Conservation (phyloP, 139 green algal species). For the Chlorella sp. region DNA sequence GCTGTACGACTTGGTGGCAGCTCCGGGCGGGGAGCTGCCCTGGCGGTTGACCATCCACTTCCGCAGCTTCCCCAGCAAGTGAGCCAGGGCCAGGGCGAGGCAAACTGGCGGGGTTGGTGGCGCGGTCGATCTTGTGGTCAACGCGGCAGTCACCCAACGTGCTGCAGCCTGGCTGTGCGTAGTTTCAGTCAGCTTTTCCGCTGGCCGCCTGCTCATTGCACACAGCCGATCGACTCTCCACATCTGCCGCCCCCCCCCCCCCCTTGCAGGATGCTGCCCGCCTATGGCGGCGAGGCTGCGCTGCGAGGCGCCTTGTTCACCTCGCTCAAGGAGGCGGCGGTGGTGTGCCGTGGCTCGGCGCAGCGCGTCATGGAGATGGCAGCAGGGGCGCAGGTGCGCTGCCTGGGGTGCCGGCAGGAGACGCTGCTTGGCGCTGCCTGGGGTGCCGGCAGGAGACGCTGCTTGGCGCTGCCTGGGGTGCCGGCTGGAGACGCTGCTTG, state of each 20-base stretch:
- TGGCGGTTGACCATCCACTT: conserved; percentile 45
- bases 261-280: conserved; percentile 31
- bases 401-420: too few relatives aligned
- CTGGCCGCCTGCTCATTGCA: neutral
- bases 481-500: neutral
- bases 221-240: neutral
- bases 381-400: conserved; percentile 40
- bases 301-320: conserved; percentile 55
- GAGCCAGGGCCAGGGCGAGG: neutral
- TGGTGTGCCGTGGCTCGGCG: conserved; percentile 51
- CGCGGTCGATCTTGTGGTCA: too few relatives aligned
- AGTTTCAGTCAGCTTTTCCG: too few relatives aligned
- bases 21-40: conserved; percentile 12
- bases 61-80: conserved; percentile 13
- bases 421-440: too few relatives aligned
- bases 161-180: neutral
- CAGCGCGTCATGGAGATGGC: conserved; percentile 66
- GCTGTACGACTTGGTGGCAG: conserved; percentile 56
- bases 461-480: conserved; percentile 44
- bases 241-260: conserved; percentile 19
- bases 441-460: too few relatives aligned
- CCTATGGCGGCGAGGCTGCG: conserved; percentile 42
- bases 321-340: conserved; percentile 68
- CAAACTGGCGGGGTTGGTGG: neutral
- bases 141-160: too few relatives aligned